phyloP scores from a whole-genome alignment of 2,329 filamentous ascomycete species.

The Apiospora malaysiana region DNA sequence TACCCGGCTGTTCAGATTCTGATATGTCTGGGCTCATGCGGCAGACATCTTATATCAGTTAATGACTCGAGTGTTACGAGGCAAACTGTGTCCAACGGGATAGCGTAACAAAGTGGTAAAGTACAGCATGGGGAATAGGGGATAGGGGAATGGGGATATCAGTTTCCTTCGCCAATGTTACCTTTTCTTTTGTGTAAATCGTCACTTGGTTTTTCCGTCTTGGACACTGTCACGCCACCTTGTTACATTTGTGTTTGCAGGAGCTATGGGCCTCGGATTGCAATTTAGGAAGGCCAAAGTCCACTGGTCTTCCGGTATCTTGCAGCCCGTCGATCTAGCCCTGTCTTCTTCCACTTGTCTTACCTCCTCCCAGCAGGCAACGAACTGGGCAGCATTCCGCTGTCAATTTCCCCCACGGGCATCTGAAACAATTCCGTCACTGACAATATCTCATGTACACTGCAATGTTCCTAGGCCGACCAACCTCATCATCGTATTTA shows the following conservation, averaged over 20 bases:
- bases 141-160: background rate
- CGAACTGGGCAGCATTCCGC: background rate
- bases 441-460: background rate
- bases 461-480: background rate
- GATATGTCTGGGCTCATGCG: no score
- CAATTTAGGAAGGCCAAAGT: background rate
- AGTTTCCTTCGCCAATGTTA: background rate
- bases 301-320: background rate
- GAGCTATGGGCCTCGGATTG: background rate
- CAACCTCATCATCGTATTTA: background rate
- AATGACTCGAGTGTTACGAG: background rate
- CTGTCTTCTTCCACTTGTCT: constrained; percentile 12
- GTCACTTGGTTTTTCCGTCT: constrained; percentile 7
- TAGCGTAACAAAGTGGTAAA: background rate
- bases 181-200: no score
- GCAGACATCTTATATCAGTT: no score
- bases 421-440: background rate
- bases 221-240: background rate
- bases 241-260: no score
- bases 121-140: background rate
- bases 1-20: background rate
- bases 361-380: background rate
- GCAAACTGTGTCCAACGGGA: background rate
- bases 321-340: background rate
- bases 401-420: background rate